Conservation (phyloP, 371 early-diverging fungal species). For the Nosema muscidifuracis region DNA sequence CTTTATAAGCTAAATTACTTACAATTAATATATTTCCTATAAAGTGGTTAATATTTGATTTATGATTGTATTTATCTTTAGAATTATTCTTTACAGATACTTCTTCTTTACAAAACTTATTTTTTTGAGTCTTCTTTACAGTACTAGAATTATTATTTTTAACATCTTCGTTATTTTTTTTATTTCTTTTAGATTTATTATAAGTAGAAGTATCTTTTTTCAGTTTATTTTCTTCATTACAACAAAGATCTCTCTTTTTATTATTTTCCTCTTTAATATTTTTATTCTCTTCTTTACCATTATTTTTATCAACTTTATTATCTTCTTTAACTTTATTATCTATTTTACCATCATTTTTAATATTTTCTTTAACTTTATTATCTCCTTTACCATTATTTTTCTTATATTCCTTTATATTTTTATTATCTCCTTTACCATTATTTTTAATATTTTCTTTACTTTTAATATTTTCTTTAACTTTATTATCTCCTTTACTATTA, state of each 20-base stretch:
- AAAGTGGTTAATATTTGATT: conserved; percentile 4
- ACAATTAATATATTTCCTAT: conserved; percentile 44
- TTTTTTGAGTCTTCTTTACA: background rate
- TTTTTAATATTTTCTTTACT: background rate
- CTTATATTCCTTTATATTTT: background rate
- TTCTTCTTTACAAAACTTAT: background rate
- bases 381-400: background rate
- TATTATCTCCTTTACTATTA: no score
- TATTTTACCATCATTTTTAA: background rate
- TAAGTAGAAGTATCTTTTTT: no score
- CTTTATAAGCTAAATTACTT: conserved; percentile 52
- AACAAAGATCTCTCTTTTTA: background rate
- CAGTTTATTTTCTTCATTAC: no score
- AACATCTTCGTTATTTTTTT: no score
- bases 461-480: background rate
- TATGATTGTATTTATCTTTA: no score
- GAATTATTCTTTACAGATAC: background rate
- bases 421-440: conserved; percentile 9
- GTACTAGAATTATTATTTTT: no score
- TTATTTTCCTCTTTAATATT: background rate
- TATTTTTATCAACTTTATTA: conserved; percentile 5
- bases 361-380: background rate
- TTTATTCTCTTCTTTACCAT: conserved; percentile 11
- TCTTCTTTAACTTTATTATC: conserved; percentile 2
- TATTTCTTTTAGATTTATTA: no score